These are phyloP conservation scores for Harringtonia aguacate DNA, from an alignment of 2,329 filamentous ascomycete genomes.

Conservation along the genomic window DNA sequence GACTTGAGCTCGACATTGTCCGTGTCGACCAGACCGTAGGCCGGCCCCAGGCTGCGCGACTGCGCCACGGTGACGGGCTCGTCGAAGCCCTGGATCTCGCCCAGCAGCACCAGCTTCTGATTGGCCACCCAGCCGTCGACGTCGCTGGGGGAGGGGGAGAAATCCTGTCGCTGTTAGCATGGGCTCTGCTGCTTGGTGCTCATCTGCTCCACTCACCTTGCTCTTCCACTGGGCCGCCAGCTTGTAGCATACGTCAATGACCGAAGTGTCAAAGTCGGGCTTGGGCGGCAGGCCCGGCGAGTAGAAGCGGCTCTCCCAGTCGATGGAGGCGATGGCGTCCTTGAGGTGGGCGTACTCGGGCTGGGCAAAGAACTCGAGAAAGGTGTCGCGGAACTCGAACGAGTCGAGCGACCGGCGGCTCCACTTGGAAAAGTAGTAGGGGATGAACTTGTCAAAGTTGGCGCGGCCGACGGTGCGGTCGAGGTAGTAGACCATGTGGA, in stretches of 20 bases:
- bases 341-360: constrained; percentile 51
- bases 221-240: constrained; percentile 75
- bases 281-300: constrained; percentile 81
- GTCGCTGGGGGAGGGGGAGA: constrained; percentile 57
- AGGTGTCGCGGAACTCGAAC: constrained; percentile 84
- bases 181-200: not conserved
- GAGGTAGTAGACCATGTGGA: constrained; percentile 84
- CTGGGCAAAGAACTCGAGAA: constrained; percentile 70
- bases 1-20: constrained; percentile 79
- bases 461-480: constrained; percentile 74
- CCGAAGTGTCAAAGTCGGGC: constrained; percentile 78
- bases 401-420: constrained; percentile 81
- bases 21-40: constrained; percentile 64
- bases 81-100: constrained; percentile 59
- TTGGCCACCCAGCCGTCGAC: constrained; percentile 69
- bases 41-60: constrained; percentile 60
- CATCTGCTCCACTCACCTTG: constrained; percentile 25
- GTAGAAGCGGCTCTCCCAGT: constrained; percentile 89
- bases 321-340: constrained; percentile 59
- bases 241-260: constrained; percentile 76
- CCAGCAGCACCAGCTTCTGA: constrained; percentile 85
- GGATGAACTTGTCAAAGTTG: constrained; percentile 93
- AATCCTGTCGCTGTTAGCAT: constrained; percentile 24
- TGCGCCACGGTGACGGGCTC: constrained; percentile 52
- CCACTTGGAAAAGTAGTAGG: constrained; percentile 84